Evolutionary conservation across 1,139 yeast genomes (phyloP), one percentile per base, ranked within the genome.

Genomic region (Geotrichum carabidarum): DNA sequence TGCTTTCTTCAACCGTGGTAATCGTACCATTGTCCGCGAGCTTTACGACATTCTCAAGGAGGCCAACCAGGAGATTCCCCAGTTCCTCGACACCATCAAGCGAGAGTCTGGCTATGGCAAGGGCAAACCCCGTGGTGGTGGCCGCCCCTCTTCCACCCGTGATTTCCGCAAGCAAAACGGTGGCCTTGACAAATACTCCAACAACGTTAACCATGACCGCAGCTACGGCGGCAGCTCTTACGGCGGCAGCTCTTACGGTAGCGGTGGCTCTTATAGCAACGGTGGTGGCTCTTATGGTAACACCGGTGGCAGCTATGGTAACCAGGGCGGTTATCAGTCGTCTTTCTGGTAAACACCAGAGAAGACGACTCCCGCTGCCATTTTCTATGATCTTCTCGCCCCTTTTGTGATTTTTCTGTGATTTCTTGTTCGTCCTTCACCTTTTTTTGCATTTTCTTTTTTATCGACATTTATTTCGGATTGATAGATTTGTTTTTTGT

Each of bases 1-100:
- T 64, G 95, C 99, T 55, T 93, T 93, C 79, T 89, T 93, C 77
- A 93, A 93, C 85, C 86, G 98, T 77, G 87, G 86, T 72, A 94
- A 90, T 82, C 83, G 80, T 71, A 90, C 90, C 70, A 80, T 93
- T 68, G 94, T 83, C 63, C 88, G 89, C 74, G 97, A 91, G 60
- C 77, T 93, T 73, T 74, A 89, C 69, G 96, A 88, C 58, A 81
- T 94, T 67, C 83, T 93, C 69, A 73, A 82, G 65, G 99, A 93
- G 77, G 98, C 99, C 62, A 91, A 93, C 78, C 99, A 93, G 78
- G 98, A 91, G 72, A 86, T 91, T 64, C 99, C 99, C 63, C 81
- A 81, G 60, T 93, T 93, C 78, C 81, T 93, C 72, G 81, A 79
- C 63, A 80, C 84, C 63, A 82, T 90, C 64, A 77, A 88, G 59